phyloP scores from a whole-genome alignment of 2,329 filamentous ascomycete species.

The Chrysoporthe puriensis region DNA sequence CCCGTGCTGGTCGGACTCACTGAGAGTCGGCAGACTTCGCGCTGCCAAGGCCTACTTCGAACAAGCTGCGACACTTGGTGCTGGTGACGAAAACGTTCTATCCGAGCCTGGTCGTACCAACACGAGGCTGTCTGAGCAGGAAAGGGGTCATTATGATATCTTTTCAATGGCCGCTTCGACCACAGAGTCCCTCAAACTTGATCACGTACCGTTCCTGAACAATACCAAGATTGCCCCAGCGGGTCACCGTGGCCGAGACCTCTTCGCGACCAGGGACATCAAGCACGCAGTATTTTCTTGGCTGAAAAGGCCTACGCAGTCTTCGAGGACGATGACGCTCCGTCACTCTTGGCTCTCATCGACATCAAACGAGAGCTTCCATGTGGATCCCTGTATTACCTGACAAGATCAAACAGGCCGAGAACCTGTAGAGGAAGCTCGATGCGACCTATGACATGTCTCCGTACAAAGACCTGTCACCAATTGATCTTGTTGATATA shows the following conservation, averaged over 20 bases:
- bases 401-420: background rate
- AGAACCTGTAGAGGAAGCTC: background rate
- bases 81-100: background rate
- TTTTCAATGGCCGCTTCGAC: slow-evolving; percentile 32
- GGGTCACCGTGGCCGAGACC: slow-evolving; percentile 42
- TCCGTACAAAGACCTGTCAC: slow-evolving; percentile 4
- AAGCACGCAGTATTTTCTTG: slow-evolving; percentile 44
- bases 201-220: slow-evolving; percentile 40
- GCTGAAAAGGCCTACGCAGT: slow-evolving; percentile 43
- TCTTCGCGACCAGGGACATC: slow-evolving; percentile 46
- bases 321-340: background rate
- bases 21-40: slow-evolving; percentile 4
- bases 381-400: too few relatives aligned
- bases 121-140: slow-evolving; percentile 33
- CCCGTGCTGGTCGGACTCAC: background rate
- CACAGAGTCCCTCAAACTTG: slow-evolving; percentile 34
- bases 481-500: background rate
- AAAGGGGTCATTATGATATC: slow-evolving; percentile 38
- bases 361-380: slow-evolving; percentile 1
- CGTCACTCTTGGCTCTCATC: background rate
- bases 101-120: background rate
- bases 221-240: slow-evolving; percentile 40
- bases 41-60: background rate
- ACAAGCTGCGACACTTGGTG: background rate
- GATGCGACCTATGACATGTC: slow-evolving; percentile 8